A percentile compares a stretch with the other conserved stretches of the same genome.
phyloP scores from a whole-genome alignment of 129 eudicot species.

The Ambrosia artemisiifolia region DNA sequence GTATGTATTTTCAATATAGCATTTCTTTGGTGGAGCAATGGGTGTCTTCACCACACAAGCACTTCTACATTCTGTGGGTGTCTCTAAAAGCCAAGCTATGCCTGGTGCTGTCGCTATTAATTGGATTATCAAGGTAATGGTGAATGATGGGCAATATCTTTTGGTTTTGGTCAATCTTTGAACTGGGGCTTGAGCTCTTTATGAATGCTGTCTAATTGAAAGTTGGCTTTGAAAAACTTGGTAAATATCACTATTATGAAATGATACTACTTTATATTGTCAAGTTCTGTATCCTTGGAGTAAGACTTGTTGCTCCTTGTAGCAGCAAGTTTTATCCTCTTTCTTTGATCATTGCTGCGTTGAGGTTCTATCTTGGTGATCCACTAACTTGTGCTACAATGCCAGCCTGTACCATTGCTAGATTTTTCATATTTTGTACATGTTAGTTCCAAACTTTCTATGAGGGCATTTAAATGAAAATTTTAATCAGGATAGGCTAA shows the following conservation, averaged over 20 bases:
- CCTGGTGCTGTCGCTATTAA: conserved; percentile 97
- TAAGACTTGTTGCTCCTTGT: not conserved
- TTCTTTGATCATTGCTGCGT: not conserved
- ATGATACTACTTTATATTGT: conserved; percentile 3
- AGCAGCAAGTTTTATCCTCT: not conserved
- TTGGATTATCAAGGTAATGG: conserved; percentile 91
- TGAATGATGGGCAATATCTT: not conserved
- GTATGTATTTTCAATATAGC: too few species aligned
- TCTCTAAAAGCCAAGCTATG: conserved; percentile 60
- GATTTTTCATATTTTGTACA: not conserved
- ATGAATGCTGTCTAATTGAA: not conserved
- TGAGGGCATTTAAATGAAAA: not conserved
- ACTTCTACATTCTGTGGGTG: conserved; percentile 86
- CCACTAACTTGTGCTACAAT: conserved; percentile 1
- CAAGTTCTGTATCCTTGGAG: too few species aligned
- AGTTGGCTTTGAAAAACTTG: not conserved
- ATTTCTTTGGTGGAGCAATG: conserved; percentile 99
- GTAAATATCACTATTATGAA: not conserved
- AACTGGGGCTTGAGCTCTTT: conserved; percentile 8
- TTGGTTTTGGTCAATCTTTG: conserved; percentile 7
- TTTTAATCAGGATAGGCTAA: not conserved
- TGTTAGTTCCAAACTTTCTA: not conserved
- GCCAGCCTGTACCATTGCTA: not conserved
- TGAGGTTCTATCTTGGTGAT: conserved; percentile 1
- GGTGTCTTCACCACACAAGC: conserved; percentile 94